Evolutionary conservation across 2,329 filamentous ascomycete genomes (phyloP), one percentile per base, ranked within the genome.

Genomic region (Alternaria burnsii): DNA sequence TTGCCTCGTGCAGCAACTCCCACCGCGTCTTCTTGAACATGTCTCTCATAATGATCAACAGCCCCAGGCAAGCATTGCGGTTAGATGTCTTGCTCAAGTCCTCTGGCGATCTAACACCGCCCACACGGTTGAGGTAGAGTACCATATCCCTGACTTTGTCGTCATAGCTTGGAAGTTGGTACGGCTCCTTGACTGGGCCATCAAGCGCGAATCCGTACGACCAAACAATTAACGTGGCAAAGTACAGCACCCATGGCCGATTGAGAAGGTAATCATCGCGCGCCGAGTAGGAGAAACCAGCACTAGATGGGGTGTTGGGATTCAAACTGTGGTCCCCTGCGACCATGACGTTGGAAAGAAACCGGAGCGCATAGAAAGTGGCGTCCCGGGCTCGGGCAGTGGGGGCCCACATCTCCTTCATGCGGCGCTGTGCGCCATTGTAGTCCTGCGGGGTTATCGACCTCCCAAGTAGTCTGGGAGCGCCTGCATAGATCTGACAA

Each of bases 201-300:
- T 98, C 95, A 20, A 97, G 82, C 0, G 94, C 93, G 75, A 89
- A 97, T 3, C 94, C 94, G 72, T 98, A 99, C 61, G 89, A 93
- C 95, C 95, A 99, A 1, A 98, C 91, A 22, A 97, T 92, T 14
- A 99, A 84, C 0, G 90, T 89, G 1, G 95, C 92, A 74, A 97
- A 96, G 79, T 97, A 99, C 52, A 98, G 83, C 11, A 97, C 93
- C 94, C 95, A 99, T 0, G 94, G 92, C 16, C 95, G 86, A 73
- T 98, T 97, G 61, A 98, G 85, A 2, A 97, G 84, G 54, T 93
- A 91, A 71, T 99, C 95, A 70, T 97, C 91, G 20, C 93, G 87
- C 0, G 94, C 93, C 18, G 89, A 90, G 77, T 98, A 99, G 26
- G 76, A 71, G 44, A 80, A 75, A 48, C 78, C 74, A 11, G 72